Evolutionary conservation across 129 eudicot species (phyloP).

Genomic region (Gnaphalium uliginosum): DNA sequence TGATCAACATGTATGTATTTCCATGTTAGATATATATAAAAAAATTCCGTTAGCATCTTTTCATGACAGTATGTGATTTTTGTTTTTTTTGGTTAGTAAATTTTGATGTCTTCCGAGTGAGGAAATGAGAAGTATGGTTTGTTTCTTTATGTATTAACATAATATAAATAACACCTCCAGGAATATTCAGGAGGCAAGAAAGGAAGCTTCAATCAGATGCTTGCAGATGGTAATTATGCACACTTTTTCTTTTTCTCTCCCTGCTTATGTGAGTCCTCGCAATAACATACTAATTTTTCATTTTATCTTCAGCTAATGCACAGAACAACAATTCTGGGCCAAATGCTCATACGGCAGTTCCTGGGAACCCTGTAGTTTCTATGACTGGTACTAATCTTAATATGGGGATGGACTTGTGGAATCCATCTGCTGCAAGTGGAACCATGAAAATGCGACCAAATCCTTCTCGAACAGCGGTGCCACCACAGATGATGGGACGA

Average conservation of each 20-base stretch:
- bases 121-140: background rate
- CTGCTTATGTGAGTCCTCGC: background rate
- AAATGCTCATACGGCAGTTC: conserved; percentile 52
- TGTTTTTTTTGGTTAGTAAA: background rate
- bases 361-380: conserved; percentile 52
- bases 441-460: conserved; percentile 58
- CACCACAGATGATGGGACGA: conserved; percentile 38
- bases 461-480: conserved; percentile 36
- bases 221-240: conserved; percentile 71
- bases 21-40: background rate
- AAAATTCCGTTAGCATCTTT: background rate
- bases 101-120: background rate
- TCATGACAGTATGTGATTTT: background rate
- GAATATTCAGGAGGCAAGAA: conserved; percentile 68
- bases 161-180: conserved; percentile 33
- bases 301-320: conserved; percentile 57
- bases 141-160: background rate
- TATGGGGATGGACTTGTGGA: conserved; percentile 97
- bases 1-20: conserved; percentile 14
- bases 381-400: conserved; percentile 70
- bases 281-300: background rate
- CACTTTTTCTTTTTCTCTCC: background rate
- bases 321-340: conserved; percentile 44
- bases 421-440: conserved; percentile 64
- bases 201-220: conserved; percentile 97